Evolutionary conservation across 768 basidiomycete genomes (phyloP).

Genomic region (Suillus placidus): DNA sequence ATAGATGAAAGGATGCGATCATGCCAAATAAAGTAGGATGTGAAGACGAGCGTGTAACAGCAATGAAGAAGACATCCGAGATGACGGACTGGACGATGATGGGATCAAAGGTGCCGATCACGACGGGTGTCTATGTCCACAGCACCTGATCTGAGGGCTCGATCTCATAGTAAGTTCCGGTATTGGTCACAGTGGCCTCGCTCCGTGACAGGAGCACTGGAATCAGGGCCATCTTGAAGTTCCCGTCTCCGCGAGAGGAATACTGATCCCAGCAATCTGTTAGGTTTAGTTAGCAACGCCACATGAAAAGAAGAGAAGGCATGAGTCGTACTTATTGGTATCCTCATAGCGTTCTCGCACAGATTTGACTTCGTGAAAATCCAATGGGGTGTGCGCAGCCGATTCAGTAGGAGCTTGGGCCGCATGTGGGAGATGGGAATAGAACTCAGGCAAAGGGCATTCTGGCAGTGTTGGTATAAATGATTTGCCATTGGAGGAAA

Average conservation of each 20-base stretch:
- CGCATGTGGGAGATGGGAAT: constrained; percentile 8
- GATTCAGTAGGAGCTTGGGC: constrained; percentile 4
- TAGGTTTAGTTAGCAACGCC: constrained; percentile 13
- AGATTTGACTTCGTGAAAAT: constrained; percentile 43
- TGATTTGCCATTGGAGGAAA: constrained; percentile 11
- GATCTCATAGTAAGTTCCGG: constrained; percentile 6
- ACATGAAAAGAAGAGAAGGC: constrained; percentile 2
- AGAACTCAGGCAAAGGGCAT: constrained; percentile 11
- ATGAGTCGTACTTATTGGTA: constrained; percentile 56
- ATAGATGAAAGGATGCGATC: background rate
- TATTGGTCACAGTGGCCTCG: background rate
- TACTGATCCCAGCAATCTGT: constrained; percentile 63
- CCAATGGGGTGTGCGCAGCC: constrained; percentile 18
- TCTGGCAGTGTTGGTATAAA: constrained; percentile 5
- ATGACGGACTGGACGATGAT: background rate
- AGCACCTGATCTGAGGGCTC: background rate
- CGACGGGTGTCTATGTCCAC: constrained; percentile 1
- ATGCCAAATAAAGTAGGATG: constrained; percentile 7
- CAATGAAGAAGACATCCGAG: background rate
- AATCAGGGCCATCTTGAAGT: constrained; percentile 18
- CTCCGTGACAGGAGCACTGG: constrained; percentile 2
- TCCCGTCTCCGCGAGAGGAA: constrained; percentile 61
- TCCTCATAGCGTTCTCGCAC: constrained; percentile 66
- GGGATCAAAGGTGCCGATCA: background rate
- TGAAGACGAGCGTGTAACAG: background rate